Evolutionary conservation across 2,329 filamentous ascomycete species (phyloP).

Genomic region (Colletotrichum trifolii): DNA sequence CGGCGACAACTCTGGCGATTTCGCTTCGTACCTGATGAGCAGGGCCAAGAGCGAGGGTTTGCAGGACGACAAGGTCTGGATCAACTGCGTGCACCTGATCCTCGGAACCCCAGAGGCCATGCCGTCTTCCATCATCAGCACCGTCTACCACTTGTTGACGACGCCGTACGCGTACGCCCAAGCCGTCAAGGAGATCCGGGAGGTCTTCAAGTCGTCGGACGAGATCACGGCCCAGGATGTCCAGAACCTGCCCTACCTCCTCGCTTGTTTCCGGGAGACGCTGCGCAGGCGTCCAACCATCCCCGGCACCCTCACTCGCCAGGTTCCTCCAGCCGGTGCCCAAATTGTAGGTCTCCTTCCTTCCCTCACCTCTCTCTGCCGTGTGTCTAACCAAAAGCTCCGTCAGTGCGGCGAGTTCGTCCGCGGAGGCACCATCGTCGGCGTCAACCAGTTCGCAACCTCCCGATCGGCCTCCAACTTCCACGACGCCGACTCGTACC

Average conservation of each 20-base stretch:
- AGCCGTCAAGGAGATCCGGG: constrained; percentile 51
- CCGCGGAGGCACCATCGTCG: constrained; percentile 1
- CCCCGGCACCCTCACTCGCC: constrained; percentile 10
- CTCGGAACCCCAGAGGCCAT: constrained; percentile 57
- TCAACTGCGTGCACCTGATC: constrained; percentile 39
- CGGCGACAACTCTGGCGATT: constrained; percentile 1
- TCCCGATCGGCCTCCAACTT: constrained; percentile 4
- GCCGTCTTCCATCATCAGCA: constrained; percentile 53
- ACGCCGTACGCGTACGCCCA: constrained; percentile 45
- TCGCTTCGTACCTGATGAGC: constrained; percentile 10
- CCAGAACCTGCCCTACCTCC: constrained; percentile 49
- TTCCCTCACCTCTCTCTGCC: not conserved
- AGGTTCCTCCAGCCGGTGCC: constrained; percentile 5
- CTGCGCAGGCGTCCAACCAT: constrained; percentile 43
- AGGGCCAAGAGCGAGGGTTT: constrained; percentile 4
- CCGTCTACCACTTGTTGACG: constrained; percentile 50
- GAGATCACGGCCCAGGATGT: constrained; percentile 51
- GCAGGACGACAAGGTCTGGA: constrained; percentile 24
- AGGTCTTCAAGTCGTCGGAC: constrained; percentile 45
- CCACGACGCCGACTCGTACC: constrained; percentile 5
- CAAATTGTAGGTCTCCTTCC: not conserved
- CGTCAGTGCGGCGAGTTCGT: constrained; percentile 4
- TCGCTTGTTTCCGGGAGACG: constrained; percentile 53
- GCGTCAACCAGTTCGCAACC: constrained; percentile 10
- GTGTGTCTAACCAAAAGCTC: not conserved